Evolutionary conservation across 164 flowering plant genomes (phyloP), one percentile per base, ranked within the genome.

Genomic region (Vitis rotundifolia): DNA sequence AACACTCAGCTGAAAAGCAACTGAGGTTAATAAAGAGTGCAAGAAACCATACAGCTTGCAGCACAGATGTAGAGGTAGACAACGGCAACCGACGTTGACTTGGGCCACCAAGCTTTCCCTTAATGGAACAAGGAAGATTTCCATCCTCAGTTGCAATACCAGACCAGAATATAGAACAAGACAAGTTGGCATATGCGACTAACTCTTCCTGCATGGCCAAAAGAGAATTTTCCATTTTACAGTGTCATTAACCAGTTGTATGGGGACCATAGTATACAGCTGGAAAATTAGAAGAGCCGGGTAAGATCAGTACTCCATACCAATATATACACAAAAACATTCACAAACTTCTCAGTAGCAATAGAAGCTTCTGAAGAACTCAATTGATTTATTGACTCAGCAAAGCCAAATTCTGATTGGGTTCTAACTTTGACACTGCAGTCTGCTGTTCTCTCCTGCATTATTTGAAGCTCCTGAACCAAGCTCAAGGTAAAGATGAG

Each of bases 61-160:
- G 70, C 57, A 91, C 90, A 63, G 86, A 72, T 68, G 89, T 79
- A 22, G 94, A 80, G 16, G 72, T 64, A 28, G 81, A 76, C 72
- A 86, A 79, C 61, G 93, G 72, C 80, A 93, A 76, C 75, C 98
- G 84, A 4, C 98, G 85, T 78, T 88, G 97, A 86, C 95, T 91
- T 63, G 93, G 99, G 11, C 99, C 99, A 28, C 99, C 99, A 71
- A 95, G 90, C 84, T 81, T 90, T 76, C 99, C 99, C 68, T 71
- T 87, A 9, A 95, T 79, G 50, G 95, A 85, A 72, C 84, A 73
- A 57, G 99, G 94, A 54, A 95, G 80, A 61, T 19, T 56, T 8
- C 64, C 59, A 49, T 74, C 83, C 53, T 80, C 80, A 12, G 28
- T 16, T 48, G 47, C 65, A 71, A 66, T 61, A 61, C 58, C 37